Conservation (phyloP, 2,329 filamentous ascomycete species). For the Massarina eburnea region DNA sequence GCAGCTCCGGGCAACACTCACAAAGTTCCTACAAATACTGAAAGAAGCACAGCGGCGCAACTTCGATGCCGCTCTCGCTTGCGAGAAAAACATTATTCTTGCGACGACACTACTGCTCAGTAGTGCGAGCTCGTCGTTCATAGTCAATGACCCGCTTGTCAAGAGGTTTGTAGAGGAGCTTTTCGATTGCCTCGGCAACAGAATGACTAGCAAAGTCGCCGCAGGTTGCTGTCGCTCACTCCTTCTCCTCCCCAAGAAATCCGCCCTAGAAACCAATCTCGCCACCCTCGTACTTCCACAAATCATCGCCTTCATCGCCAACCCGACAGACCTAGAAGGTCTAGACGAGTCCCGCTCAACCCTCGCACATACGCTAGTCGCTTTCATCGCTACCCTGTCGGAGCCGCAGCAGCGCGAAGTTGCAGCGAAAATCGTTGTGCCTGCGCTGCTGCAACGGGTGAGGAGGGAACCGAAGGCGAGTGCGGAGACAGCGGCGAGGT, state of each 20-base stretch:
- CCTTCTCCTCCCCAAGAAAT: conserved; percentile 63
- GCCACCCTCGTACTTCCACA: conserved; percentile 73
- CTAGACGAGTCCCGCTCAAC: conserved; percentile 73
- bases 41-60: conserved; percentile 75
- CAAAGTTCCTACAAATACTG: conserved; percentile 79
- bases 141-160: conserved; percentile 73
- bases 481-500: conserved; percentile 69
- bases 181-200: conserved; percentile 77
- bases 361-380: conserved; percentile 72
- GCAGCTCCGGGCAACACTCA: conserved; percentile 80
- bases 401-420: conserved; percentile 42
- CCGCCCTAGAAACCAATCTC: conserved; percentile 57
- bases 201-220: conserved; percentile 85
- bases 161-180: conserved; percentile 76
- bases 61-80: conserved; percentile 74
- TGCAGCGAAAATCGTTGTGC: conserved; percentile 75
- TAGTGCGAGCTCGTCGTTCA: conserved; percentile 71
- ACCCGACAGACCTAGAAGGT: conserved; percentile 67
- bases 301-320: conserved; percentile 73
- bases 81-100: conserved; percentile 90
- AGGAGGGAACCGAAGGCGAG: conserved; percentile 60
- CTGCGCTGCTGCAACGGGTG: conserved; percentile 73
- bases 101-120: conserved; percentile 89
- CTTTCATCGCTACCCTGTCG: conserved; percentile 60
- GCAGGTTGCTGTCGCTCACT: conserved; percentile 87